Evolutionary conservation across 2,329 filamentous ascomycete species (phyloP), one percentile per base, ranked within the genome.

Genomic region (Sphaerulina musiva): DNA sequence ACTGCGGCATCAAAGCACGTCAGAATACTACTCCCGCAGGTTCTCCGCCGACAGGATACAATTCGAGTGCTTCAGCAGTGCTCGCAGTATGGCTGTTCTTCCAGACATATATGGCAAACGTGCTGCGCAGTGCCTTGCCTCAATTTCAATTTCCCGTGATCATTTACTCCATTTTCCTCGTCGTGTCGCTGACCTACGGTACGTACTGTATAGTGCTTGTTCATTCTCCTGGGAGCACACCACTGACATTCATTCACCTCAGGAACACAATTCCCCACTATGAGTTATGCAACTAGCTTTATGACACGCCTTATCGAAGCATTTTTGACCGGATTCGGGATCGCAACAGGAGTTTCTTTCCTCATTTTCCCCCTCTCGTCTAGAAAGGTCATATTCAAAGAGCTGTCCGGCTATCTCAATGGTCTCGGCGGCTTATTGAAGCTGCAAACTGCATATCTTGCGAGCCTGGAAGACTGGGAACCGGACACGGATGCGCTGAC

Each of bases 51-150:
- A 62, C 61, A n/a, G 57, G 42, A 4, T 90, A 89, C 71, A 89
- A 88, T 65, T 82, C 85, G 1, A 86, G 84, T n/a, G 84, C 87
- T 46, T 80, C 82, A 1, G 85, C 80, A 0, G 85, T 90, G 0
- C 81, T 80, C 55, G 86, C 73, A 0, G 73, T 89, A 3, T 90
- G 84, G 83, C 75, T 90, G 2, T 85, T 89, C 68, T 78, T 82
- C 56, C 81, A 83, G 63, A 85, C 87, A 40, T 90, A 83, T 72
- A 62, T 85, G 12, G 76, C 81, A 54, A 89, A 89, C 66, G 71
- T 79, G 1, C 61, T 87, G 43, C 79, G 85, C 47, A 84, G 84
- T 4, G 84, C 82, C 60, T 77, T 79, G 40, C 84, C 85, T 2
- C 81, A 85, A 59, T 76, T 89, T 46, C 80, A 83, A 46, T 78